Evolutionary conservation across 2,329 filamentous ascomycete genomes (phyloP).

Genomic region (Aureobasidium melanogenum): DNA sequence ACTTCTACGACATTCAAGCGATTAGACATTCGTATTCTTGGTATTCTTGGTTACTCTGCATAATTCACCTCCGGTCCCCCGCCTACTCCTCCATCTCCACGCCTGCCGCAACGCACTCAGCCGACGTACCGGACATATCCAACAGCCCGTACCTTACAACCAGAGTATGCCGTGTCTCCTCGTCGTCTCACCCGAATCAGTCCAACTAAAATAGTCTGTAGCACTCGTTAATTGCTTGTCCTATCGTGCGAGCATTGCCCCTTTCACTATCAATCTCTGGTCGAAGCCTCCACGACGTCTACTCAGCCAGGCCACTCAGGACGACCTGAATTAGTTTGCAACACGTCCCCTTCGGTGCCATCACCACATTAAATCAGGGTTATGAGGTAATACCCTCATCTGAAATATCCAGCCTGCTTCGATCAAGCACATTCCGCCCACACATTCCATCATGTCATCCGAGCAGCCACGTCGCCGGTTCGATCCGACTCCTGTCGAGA

Average conservation of each 20-base stretch:
- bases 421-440: background rate
- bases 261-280: background rate
- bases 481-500: constrained; percentile 63
- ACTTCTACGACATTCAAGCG: background rate
- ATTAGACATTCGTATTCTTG: background rate
- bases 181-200: background rate
- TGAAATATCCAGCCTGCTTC: background rate
- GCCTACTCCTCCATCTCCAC: background rate
- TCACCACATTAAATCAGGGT: background rate
- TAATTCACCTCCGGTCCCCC: background rate
- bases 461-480: constrained; percentile 40
- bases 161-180: constrained; percentile 1
- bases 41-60: constrained; percentile 7
- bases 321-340: background rate
- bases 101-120: background rate
- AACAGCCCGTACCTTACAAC: background rate
- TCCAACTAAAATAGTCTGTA: background rate
- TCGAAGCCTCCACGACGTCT: background rate
- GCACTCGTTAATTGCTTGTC: background rate
- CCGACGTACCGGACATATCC: background rate
- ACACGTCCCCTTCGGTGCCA: background rate
- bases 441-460: constrained; percentile 11
- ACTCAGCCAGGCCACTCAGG: background rate
- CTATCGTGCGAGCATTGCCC: background rate
- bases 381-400: background rate